phyloP scores from a whole-genome alignment of 495 filamentous ascomycete species.

The Saxispiralis lemnorum region DNA sequence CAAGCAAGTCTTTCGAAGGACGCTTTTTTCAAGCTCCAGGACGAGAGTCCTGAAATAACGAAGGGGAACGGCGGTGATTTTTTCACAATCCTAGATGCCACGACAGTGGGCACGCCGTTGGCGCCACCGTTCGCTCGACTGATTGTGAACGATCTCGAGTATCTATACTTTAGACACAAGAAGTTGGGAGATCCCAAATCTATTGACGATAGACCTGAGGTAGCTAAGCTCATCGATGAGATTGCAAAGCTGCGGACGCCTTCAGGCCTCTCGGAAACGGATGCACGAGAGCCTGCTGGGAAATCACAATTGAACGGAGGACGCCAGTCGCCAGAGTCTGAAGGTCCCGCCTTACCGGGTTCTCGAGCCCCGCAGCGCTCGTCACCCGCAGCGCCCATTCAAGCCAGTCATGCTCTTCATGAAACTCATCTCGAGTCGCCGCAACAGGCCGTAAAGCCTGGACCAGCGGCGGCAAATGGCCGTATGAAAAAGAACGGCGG shows the following conservation, averaged over 20 bases:
- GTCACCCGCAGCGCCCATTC: background rate
- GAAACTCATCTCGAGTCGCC: background rate
- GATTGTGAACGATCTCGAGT: slow-evolving; percentile 6
- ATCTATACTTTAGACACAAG: slow-evolving; percentile 5
- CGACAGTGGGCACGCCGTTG: slow-evolving; percentile 3
- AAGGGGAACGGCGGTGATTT: slow-evolving; percentile 10
- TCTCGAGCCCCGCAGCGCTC: background rate
- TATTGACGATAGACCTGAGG: background rate
- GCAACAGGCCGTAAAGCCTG: background rate
- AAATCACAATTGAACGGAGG: background rate
- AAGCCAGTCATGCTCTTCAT: background rate
- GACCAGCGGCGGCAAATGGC: background rate
- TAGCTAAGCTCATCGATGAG: background rate
- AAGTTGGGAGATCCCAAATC: background rate
- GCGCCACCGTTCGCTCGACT: slow-evolving; percentile 3
- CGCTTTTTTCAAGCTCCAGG: background rate
- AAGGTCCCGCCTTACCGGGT: too few species aligned
- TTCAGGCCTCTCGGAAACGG: background rate
- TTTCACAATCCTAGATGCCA: background rate
- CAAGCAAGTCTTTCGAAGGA: slow-evolving; percentile 5
- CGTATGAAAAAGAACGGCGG: slow-evolving; percentile 4
- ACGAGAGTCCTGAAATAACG: slow-evolving; percentile 3
- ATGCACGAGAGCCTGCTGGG: background rate
- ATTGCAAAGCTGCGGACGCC: background rate
- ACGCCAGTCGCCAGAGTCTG: background rate